Evolutionary conservation across 441 rosid species (phyloP), one percentile per base, ranked within the genome.

Genomic region (Croton setiger): DNA sequence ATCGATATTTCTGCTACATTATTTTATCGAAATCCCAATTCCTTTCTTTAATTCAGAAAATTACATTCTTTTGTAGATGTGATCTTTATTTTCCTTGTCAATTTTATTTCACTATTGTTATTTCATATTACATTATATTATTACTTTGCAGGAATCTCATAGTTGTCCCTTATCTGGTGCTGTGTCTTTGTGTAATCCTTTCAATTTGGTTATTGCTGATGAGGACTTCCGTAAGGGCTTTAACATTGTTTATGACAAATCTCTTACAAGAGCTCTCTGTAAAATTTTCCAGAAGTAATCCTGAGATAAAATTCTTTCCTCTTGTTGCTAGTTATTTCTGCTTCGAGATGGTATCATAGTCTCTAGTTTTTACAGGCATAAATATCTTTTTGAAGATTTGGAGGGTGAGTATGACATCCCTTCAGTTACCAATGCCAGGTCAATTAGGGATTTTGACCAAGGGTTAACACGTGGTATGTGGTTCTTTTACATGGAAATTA

Each of bases 131-230:
- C 35, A 45, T 48, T 11, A 2, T n/a, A 2, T 36, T 37, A 52
- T 35, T 57, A n/a, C n/a, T 43, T 61, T 53, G 79, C 83, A 90
- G 94, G 97, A 93, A 67, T 84, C 92, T 80, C 78, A 76, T 67
- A 66, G 72, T 53, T 81, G 96, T 72, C 86, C 82, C 54, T 87
- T 90, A 69, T 69, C 86, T n/a, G 97, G 92, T 69, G 97, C 96
- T 23, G 94, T 84, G 62, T 93, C 94, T 10, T 71, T 93, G 83
- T 93, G 96, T 70, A 93, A 93, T 76, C 98, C 98, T 60, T 93
- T 93, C 78, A 82, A 89, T 84, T 81, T 90, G 84, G 89, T 93
- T 61, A 77, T 84, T 71, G 93, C 98, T 21, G 93, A 87, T 71
- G 90, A 87, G 78, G 90, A 90, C 75, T 89, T 93, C 73, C 92